Conservation (phyloP, 1,139 yeast species). For the Diutina siamensis region DNA sequence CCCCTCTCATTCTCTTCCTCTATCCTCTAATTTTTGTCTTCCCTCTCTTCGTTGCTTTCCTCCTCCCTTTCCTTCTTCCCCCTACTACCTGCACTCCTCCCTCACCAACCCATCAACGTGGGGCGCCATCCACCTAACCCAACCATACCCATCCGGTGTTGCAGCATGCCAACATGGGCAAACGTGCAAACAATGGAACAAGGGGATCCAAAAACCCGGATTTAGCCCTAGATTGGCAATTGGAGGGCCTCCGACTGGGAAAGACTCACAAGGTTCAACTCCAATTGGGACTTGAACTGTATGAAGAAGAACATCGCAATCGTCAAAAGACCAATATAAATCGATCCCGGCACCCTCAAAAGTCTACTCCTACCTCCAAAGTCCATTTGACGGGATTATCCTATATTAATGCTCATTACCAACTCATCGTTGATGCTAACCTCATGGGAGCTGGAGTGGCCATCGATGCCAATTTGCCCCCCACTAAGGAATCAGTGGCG, state of each 20-base stretch:
- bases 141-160: not conserved
- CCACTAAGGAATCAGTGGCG: conserved; percentile 49
- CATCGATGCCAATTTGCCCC: conserved; percentile 64
- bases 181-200: not conserved
- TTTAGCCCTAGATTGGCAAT: conserved; percentile 2
- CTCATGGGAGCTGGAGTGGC: conserved; percentile 45
- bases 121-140: not conserved
- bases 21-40: too few relatives aligned
- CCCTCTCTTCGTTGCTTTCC: too few relatives aligned
- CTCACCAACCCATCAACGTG: not conserved
- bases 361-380: not conserved
- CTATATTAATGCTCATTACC: conserved; percentile 66
- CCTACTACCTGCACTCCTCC: not conserved
- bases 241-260: conserved; percentile 2
- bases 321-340: not conserved
- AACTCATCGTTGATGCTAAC: conserved; percentile 62
- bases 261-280: not conserved
- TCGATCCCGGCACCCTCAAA: not conserved
- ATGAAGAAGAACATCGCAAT: conserved; percentile 1
- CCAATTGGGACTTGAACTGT: conserved; percentile 2
- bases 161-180: conserved; percentile 5
- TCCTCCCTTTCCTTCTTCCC: not conserved
- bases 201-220: not conserved
- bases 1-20: too few relatives aligned
- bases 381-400: conserved; percentile 2